These are phyloP conservation scores for Suillus discolor DNA, from an alignment of 768 basidiomycete species.

Conservation along the genomic window DNA sequence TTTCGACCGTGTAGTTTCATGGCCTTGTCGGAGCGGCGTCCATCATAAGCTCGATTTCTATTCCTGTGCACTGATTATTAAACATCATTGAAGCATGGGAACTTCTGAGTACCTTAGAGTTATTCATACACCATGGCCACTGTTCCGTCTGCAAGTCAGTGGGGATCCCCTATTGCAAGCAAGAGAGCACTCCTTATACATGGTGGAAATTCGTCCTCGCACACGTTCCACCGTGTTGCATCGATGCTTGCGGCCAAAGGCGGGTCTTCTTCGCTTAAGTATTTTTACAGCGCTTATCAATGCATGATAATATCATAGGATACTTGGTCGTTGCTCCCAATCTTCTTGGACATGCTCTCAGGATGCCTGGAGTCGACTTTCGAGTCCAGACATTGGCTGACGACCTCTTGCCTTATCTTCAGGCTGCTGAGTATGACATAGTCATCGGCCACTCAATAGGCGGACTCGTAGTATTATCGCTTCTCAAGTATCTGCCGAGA, in stretches of 20 bases:
- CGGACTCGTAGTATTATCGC: conserved; percentile 12
- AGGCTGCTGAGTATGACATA: conserved; percentile 4
- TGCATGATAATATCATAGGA: conserved; percentile 15
- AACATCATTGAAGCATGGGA: background rate
- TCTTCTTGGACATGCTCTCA: conserved; percentile 24
- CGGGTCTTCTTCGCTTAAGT: background rate
- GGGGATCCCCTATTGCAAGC: conserved; percentile 21
- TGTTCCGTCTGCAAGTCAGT: conserved; percentile 14
- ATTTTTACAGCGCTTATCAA: background rate
- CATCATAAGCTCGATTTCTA: too few relatives aligned
- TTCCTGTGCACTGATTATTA: too few relatives aligned
- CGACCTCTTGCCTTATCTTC: conserved; percentile 6
- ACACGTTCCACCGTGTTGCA: conserved; percentile 18
- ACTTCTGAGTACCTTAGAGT: too few relatives aligned
- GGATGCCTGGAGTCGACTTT: background rate
- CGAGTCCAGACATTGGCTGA: conserved; percentile 2
- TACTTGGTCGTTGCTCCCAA: conserved; percentile 28
- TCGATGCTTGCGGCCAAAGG: conserved; percentile 21
- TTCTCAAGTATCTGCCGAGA: conserved; percentile 20
- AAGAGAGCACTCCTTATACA: conserved; percentile 26
- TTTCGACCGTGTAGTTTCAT: too few relatives aligned
- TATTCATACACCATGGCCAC: background rate
- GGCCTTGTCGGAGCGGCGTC: background rate
- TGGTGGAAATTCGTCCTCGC: conserved; percentile 17
- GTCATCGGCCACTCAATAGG: conserved; percentile 28